phyloP scores from a whole-genome alignment of 2,329 filamentous ascomycete genomes.

The Didymella pomorum region DNA sequence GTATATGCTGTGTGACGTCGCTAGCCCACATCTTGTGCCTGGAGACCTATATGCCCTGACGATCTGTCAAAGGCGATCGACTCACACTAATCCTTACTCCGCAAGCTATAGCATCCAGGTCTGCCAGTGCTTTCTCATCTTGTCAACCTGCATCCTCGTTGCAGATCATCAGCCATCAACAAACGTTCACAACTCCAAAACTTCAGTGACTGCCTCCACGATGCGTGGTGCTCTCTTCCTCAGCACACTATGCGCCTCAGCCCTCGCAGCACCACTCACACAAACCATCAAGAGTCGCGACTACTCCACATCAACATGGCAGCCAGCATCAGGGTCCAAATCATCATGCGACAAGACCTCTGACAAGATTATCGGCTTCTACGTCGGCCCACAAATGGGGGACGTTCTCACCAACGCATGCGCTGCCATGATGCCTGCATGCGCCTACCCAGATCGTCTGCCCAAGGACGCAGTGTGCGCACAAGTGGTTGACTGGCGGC shows the following conservation, averaged over 20 bases:
- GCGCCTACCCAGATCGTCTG: slow-evolving; percentile 33
- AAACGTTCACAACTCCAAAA: background rate
- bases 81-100: background rate
- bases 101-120: background rate
- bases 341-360: slow-evolving; percentile 30
- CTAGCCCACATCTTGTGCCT: background rate
- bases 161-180: background rate
- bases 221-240: slow-evolving; percentile 32
- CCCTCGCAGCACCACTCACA: slow-evolving; percentile 27
- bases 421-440: slow-evolving; percentile 38
- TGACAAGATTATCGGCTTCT: slow-evolving; percentile 33
- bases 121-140: background rate
- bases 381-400: slow-evolving; percentile 30
- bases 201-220: background rate
- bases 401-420: slow-evolving; percentile 37
- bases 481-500: slow-evolving; percentile 27
- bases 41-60: slow-evolving; percentile 1
- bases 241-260: slow-evolving; percentile 20
- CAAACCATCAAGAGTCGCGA: slow-evolving; percentile 7
- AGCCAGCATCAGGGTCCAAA: slow-evolving; percentile 25
- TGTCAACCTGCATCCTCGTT: background rate
- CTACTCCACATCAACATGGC: slow-evolving; percentile 23
- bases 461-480: slow-evolving; percentile 27
- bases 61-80: background rate
- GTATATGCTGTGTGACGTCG: slow-evolving; percentile 9